Base-by-base conservation (phyloP, 2,329 filamentous ascomycete species). In the Myriosclerotinia scirpicola region DNA sequence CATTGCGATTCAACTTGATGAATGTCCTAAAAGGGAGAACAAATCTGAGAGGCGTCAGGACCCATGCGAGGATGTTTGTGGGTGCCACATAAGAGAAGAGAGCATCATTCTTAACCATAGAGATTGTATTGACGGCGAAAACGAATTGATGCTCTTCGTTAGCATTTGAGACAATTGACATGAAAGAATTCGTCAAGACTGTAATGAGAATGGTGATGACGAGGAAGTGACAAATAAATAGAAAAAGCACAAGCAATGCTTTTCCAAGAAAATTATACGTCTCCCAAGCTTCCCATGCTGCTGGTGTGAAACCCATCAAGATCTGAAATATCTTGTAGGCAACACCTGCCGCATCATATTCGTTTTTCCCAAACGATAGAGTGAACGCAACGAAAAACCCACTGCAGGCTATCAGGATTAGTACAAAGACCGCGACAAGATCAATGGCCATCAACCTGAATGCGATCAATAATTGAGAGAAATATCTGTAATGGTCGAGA, bases 41-140 rank as follows among this genome's bases (percentile, higher is more conserved):
- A 76, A 90, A 96, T 69, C 93, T 86, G 54, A 96, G 77, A 0
- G 94, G 94, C 73, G 93, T 93, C 38, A 97, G 81, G 0, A 94
- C 76, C 94, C 93, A 98, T 1, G 92, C 93, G 69, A 97, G 85
- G 40, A 97, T 90, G 75, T 98, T 98, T 17, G 91, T 90, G 0
- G 94, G 94, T 1, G 94, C 91, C 68, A 97, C 86, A 76, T 97
- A 97, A 4, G 92, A 96, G 81, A 98, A 98, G 0, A 97, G 81
- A 0, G 93, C 91, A 76, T 98, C 94, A n/a, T 95, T 97, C 78
- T 97, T 98, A 71, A 97, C 94, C 91, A 97, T 96, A 5, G 92
- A 96, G 60, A 97, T 96, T 5, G 94, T 96, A 76, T 97, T 98
- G 77, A 98, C 93, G 0, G 94, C 94, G 75, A 98, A 97, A 2